Base-by-base conservation (phyloP, 441 rosid species). In the Erodium trifolium region DNA sequence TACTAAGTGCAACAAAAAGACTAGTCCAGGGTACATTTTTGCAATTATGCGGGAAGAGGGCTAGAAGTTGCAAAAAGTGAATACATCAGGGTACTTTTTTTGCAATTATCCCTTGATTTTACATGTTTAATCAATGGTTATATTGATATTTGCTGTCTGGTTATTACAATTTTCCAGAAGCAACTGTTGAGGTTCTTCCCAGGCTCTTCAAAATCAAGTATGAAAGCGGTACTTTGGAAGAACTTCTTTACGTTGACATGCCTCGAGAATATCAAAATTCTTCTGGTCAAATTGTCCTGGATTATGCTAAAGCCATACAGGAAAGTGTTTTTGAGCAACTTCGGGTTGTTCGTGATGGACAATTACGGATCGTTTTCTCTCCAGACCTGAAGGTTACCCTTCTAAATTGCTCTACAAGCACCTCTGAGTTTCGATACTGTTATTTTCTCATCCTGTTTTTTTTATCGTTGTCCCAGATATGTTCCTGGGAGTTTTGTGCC, bases 401-500 rank as follows among this genome's bases (percentile, higher is more conserved):
- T 45, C 41, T 70, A n/a, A 66, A 45, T 41, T 70, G 34, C 62
- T 19, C 3, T 60, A n/a, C 70, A 31, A 9, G 13, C 13, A 55
- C n/a, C 43, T 62, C 63, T 29, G 29, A n/a, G 29, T 73, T 6
- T 68, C 53, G 67, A 23, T 67, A 51, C 45, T 11, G 64, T 68
- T 45, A 96, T 63, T 88, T 18, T 62, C 37, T 59, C 63, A 3
- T 93, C 45, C 65, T n/a, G 53, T 70, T 23, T 63, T 23, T 63
- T 74, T 70, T 69, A 67, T 17, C 60, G 76, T 67, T 29, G 97
- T 45, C 3, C 63, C 81, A 95, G 99, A 95, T 95, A 77, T 90
- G 89, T 77, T 95, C 96, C 47, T 95, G 99, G 99, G 99, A 92
- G 67, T 95, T 95, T 83, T 95, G 99, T 79, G 96, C 99, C 71